Evolutionary conservation across 192 early-diverging fungal genomes (phyloP).

Genomic region (Backusella australiensis): DNA sequence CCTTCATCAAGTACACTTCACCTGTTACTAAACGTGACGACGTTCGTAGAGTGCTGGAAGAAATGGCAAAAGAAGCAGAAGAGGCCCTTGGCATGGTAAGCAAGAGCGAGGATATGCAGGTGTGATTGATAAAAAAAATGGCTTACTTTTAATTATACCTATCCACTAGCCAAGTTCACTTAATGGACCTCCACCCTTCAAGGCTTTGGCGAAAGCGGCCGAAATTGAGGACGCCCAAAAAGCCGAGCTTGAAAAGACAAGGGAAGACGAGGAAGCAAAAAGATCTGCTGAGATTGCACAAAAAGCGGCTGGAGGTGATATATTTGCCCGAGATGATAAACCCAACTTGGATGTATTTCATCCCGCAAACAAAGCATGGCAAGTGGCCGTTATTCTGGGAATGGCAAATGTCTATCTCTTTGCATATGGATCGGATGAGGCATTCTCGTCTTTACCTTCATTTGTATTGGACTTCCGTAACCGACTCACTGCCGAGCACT

Average conservation of each 20-base stretch:
- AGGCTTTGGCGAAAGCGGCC: conserved; percentile 28
- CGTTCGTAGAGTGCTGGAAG: conserved; percentile 37
- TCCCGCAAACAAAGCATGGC: not conserved
- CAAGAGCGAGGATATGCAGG: not conserved
- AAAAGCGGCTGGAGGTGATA: conserved; percentile 8
- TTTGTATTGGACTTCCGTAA: not conserved
- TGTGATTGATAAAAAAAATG: not conserved
- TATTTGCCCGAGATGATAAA: conserved; percentile 9
- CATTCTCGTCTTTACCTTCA: not conserved
- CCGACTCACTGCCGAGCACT: not conserved
- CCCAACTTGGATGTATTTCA: conserved; percentile 21
- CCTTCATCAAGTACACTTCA: conserved; percentile 28
- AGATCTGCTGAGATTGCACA: conserved; percentile 15
- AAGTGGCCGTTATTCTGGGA: not conserved
- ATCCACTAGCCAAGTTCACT: conserved; percentile 34
- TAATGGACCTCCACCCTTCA: conserved; percentile 33
- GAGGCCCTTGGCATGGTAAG: conserved; percentile 39
- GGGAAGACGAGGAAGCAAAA: not conserved
- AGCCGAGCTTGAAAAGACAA: not conserved
- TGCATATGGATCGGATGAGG: not conserved
- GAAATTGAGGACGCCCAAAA: conserved; percentile 16
- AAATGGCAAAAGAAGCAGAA: conserved; percentile 48
- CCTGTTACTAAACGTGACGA: conserved; percentile 35
- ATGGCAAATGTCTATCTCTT: not conserved
- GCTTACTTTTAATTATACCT: not conserved